Conservation (phyloP, 2,329 filamentous ascomycete genomes). For the Talaromyces marneffei region DNA sequence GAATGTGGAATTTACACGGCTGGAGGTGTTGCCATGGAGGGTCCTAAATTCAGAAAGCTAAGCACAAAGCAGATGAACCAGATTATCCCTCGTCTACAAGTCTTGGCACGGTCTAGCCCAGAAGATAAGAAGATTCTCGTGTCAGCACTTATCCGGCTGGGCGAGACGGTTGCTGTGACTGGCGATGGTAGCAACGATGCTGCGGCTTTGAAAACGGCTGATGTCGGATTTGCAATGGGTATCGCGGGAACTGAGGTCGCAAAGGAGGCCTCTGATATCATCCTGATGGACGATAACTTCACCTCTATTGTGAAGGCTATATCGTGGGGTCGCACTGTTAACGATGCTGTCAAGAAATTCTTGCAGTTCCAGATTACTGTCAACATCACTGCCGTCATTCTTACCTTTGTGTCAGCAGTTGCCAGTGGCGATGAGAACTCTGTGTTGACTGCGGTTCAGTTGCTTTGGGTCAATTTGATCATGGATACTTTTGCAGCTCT, state of each 20-base stretch:
- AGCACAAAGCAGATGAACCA: slow-evolving; percentile 59
- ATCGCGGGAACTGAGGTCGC: slow-evolving; percentile 78
- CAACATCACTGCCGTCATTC: slow-evolving; percentile 61
- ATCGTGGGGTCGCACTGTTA: slow-evolving; percentile 73
- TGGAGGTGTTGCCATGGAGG: slow-evolving; percentile 68
- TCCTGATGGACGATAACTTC: slow-evolving; percentile 85
- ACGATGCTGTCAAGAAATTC: slow-evolving; percentile 72
- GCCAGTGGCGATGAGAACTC: slow-evolving; percentile 51
- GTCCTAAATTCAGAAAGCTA: slow-evolving; percentile 69
- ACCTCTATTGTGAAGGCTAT: slow-evolving; percentile 78
- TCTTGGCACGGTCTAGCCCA: slow-evolving; percentile 67
- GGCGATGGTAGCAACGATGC: slow-evolving; percentile 82
- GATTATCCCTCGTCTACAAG: slow-evolving; percentile 63
- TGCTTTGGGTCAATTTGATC: slow-evolving; percentile 65
- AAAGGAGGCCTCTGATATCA: slow-evolving; percentile 78
- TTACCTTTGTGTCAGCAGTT: slow-evolving; percentile 61
- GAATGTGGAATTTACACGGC: slow-evolving; percentile 70
- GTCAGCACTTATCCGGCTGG: slow-evolving; percentile 62
- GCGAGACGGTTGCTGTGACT: slow-evolving; percentile 75
- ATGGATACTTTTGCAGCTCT: slow-evolving; percentile 65
- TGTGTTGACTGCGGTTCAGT: slow-evolving; percentile 60
- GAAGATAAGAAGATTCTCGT: slow-evolving; percentile 72
- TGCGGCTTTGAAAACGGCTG: slow-evolving; percentile 71
- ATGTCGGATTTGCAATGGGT: slow-evolving; percentile 82
- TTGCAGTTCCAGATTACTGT: slow-evolving; percentile 50